Evolutionary conservation across 75 land plant genomes (phyloP), one percentile per base, ranked within the genome.

Genomic region (Cunninghamia lanceolata): DNA sequence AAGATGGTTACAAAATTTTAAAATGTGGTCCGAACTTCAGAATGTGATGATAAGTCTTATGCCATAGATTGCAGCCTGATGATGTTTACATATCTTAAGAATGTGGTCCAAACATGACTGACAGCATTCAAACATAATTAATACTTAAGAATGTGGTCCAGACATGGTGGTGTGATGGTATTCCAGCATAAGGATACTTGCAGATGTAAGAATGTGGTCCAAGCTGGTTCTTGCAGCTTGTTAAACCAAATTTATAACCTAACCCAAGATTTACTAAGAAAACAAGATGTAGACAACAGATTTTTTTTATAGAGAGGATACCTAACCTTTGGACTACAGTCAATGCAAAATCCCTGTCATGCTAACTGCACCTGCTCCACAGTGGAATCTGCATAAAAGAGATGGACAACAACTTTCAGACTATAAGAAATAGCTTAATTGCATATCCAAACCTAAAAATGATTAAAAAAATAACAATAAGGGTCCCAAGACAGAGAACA

Each of bases 341-440:
- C 43, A 77, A 77, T 39, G 80, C 28, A 40, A 38, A 38, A 38
- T 25, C 45, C 43, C 1, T 77, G 28, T 40, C 25, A 77, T 40
- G 39, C 13, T 76, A 76, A 35, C 79, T 76, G 16, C 45, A 77
- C 80, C 80, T 77, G 80, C 80, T 77, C 80, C 80, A 77, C 80
- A 40, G 39, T 21, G 45, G 80, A 39, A 77, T 77, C 80, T 77
- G 80, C 80, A 77, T 77, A 39, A 39, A 63, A 63, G 25, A 21
- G 39, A 77, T 38, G 1, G 3, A 39, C 6, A 15, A 19, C 10
- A 77, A 25, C 45, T 77, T 77, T 77, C 80, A 77, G 80, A 40
- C 45, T 7, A 39, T 21, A 77, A 40, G 80, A 40, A 39, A 15
- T 77, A 21, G 43, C 43, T 39, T 28, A 25, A 39, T 21, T 25